Evolutionary conservation across 2,329 filamentous ascomycete genomes (phyloP), one percentile per base, ranked within the genome.

Genomic region (Passalora sequoiae): DNA sequence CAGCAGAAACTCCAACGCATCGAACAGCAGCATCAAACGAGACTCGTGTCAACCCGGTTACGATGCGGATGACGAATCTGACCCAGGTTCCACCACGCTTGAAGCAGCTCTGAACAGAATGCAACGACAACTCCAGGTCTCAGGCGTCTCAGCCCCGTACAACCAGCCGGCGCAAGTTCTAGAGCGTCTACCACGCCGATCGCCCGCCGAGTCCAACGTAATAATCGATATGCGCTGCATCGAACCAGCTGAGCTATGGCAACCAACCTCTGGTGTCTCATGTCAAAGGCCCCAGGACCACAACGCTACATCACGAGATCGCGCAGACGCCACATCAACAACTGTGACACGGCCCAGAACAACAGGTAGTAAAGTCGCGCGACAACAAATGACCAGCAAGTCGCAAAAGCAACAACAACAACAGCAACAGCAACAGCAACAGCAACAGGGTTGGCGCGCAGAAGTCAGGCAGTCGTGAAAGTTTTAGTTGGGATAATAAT

Each of bases 391-490:
- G 16, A 10, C 30, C 30, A 19, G 3, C 30, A 33, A 13, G 7
- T 13, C 16, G n/a, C n/a, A n/a, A n/a, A n/a, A n/a, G n/a, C n/a
- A n/a, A n/a, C n/a, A n/a, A n/a, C n/a, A n/a, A n/a, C n/a, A n/a
- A n/a, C n/a, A n/a, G n/a, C n/a, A n/a, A n/a, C n/a, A n/a, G n/a
- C n/a, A n/a, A n/a, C n/a, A n/a, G n/a, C n/a, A n/a, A n/a, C n/a
- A n/a, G n/a, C n/a, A 19, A 19, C 30, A 33, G 15, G n/a, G 15
- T 9, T 33, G 30, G 30, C 30, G 30, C 17, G 30, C 30, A 12
- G 30, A 33, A 3, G 15, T 33, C 16, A 33, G 30, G n/a, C 17
- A 38, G 35, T 38, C n/a, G 21, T 37, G 16, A 6, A n/a, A 37
- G 16, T n/a, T n/a, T n/a, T n/a, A n/a, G n/a, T n/a, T n/a, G n/a